A percentile compares a stretch with the other conserved stretches of the same genome.
phyloP scores from a whole-genome alignment of 1,284 basidiomycete species.

The Trametes polyzona region DNA sequence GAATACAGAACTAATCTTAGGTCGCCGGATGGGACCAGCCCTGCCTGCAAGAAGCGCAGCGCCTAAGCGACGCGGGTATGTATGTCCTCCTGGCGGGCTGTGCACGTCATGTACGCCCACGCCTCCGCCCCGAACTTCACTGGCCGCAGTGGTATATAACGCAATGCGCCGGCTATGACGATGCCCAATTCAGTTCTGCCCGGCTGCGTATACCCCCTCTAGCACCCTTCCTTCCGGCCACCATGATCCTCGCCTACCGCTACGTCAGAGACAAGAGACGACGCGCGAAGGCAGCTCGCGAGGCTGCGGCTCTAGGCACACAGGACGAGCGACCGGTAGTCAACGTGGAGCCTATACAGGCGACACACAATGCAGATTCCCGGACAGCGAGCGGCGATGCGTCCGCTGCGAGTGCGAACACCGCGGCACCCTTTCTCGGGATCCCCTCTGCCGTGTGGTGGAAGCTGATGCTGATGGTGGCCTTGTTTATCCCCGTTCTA shows the following conservation, averaged over 20 bases:
- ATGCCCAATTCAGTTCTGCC: too few relatives aligned
- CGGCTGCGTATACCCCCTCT: too few relatives aligned
- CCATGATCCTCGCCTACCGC: constrained; percentile 24
- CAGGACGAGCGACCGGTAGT: background rate
- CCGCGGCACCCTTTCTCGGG: background rate
- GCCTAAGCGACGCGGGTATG: too few relatives aligned
- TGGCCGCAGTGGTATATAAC: too few relatives aligned
- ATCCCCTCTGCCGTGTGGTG: constrained; percentile 15
- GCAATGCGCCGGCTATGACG: too few relatives aligned
- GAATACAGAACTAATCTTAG: too few relatives aligned
- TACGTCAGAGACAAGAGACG: constrained; percentile 24
- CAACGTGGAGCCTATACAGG: background rate
- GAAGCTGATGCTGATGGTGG: constrained; percentile 31
- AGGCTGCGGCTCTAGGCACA: background rate
- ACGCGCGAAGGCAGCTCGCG: constrained; percentile 16
- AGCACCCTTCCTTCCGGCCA: too few relatives aligned
- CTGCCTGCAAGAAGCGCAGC: too few relatives aligned
- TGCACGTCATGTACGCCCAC: too few relatives aligned
- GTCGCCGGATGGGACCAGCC: too few relatives aligned
- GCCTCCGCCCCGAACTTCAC: too few relatives aligned
- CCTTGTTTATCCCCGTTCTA: constrained; percentile 33
- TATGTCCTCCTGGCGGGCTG: too few relatives aligned
- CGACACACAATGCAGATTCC: background rate
- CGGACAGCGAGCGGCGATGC: background rate
- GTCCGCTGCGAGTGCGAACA: background rate